A percentile compares a stretch with the other conserved stretches of the same genome.
Conservation (phyloP, 164 flowering plant species). For the Tetrastigma voinierianum region DNA sequence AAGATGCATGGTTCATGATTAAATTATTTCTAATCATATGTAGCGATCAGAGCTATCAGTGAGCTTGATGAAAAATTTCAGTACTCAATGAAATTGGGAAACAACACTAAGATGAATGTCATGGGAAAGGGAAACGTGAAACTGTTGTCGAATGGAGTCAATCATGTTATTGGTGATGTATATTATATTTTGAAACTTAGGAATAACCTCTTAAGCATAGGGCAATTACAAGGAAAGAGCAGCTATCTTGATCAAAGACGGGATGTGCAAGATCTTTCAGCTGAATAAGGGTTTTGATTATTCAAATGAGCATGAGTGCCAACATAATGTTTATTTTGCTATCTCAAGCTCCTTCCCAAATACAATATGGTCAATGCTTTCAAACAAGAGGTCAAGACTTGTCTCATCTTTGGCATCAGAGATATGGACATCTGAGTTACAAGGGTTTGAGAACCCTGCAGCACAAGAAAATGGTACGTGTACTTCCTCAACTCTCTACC, state of each 20-base stretch:
- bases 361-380: background rate
- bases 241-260: background rate
- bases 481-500: too few relatives aligned
- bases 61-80: background rate
- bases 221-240: constrained; percentile 7
- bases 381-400: background rate
- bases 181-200: background rate
- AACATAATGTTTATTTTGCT: constrained; percentile 1
- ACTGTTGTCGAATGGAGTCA: background rate
- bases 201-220: constrained; percentile 4
- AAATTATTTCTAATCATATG: background rate
- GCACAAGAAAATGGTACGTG: too few relatives aligned
- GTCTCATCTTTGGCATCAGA: too few relatives aligned
- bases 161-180: constrained; percentile 1
- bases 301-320: background rate
- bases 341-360: too few relatives aligned
- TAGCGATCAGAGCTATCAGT: background rate
- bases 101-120: background rate
- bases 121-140: constrained; percentile 1
- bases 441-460: too few relatives aligned
- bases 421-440: too few relatives aligned
- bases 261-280: constrained; percentile 1
- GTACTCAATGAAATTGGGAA: constrained; percentile 2
- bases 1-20: background rate
- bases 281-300: background rate